phyloP scores from a whole-genome alignment of 139 green algal genomes.

The Chlorella sp. region DNA sequence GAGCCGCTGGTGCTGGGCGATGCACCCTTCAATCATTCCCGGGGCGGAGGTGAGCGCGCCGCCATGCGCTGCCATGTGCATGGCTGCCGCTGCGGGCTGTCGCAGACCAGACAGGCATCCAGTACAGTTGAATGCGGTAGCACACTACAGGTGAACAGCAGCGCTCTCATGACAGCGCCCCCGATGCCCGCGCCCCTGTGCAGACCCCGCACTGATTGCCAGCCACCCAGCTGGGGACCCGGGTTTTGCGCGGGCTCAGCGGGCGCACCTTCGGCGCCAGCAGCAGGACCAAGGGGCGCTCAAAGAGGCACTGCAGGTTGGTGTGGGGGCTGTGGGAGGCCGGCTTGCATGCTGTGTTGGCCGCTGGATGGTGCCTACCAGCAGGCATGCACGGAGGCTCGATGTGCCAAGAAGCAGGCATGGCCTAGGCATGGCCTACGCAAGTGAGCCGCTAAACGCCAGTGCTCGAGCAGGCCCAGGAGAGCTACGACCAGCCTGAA shows the following conservation, averaged over 20 bases:
- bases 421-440: no score
- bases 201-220: slow-evolving; percentile 7
- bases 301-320: background rate
- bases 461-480: slow-evolving; percentile 38
- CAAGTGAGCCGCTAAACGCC: background rate
- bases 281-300: background rate
- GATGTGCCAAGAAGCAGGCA: no score
- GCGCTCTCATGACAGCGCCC: background rate
- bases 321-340: background rate
- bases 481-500: slow-evolving; percentile 63
- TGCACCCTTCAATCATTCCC: background rate
- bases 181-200: background rate
- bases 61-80: no score
- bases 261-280: background rate
- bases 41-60: background rate
- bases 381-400: no score
- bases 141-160: no score
- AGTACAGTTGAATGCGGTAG: no score
- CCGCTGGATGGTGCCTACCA: no score
- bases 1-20: slow-evolving; percentile 25
- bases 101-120: no score
- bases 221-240: background rate
- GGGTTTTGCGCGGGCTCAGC: slow-evolving; percentile 17
- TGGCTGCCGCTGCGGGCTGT: no score
- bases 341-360: no score